Base-by-base conservation (phyloP, 768 basidiomycete genomes). In the Boletales sp. region DNA sequence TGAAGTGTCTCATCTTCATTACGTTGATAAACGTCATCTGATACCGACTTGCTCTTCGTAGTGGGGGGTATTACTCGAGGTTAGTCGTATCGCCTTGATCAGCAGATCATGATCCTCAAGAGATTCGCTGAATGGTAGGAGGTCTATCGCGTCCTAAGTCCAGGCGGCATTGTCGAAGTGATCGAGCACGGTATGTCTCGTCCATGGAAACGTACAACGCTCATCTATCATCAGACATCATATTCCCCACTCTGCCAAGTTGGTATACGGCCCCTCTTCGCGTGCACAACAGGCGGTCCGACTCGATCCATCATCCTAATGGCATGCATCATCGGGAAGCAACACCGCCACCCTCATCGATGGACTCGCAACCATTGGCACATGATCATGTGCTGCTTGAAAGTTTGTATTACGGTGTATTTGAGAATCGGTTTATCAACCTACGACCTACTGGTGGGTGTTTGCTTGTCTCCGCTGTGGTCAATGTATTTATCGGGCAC, bases 231-330 rank as follows among this genome's bases (percentile, higher is more conserved):
- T 51, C 46, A 90, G 88, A 90, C 62, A 76, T 87, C 27, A 69
- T 87, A 40, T 90, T 90, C 61, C 88, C 88, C n/a, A 69, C 69
- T 5, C 74, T 90, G 34, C 87, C 88, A 18, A 78, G 77, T 34
- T 90, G 87, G 86, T 90, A 88, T 58, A 89, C 88, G 2, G 72
- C 76, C 35, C 84, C 86, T 9, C 74, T 89, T 45, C 80, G 84
- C 27, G 72, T 72, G 27, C 79, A 73, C 58, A 70, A 77, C 18
- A 64, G 72, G 53, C 72, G 76, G 43, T 62, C 74, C 48, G 66
- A 78, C 37, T 77, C 82, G 36, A 70, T 78, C 38, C 74, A 80
- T 55, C 71, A 75, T 57, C 75, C 82, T 30, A 75, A 80, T 44
- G 76, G 74, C 31, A 65, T 73, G 34, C 71, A 70, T 46, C 56